phyloP scores from a whole-genome alignment of 441 rosid species.

The Croton laevigatus region DNA sequence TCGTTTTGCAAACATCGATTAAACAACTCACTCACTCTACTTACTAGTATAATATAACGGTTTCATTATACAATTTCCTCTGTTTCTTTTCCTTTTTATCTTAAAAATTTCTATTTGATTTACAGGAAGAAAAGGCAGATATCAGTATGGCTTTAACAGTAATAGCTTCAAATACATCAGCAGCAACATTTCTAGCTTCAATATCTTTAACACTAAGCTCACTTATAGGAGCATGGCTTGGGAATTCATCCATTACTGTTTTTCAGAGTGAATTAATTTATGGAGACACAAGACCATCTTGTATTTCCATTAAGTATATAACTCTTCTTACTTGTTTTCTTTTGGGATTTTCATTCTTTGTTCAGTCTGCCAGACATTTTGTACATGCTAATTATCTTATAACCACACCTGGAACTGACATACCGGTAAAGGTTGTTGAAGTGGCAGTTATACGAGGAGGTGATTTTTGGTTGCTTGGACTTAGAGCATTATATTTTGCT shows the following conservation, averaged over 20 bases:
- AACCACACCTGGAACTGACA: constrained; percentile 41
- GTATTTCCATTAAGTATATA: constrained; percentile 68
- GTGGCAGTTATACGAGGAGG: constrained; percentile 33
- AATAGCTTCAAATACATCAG: constrained; percentile 50
- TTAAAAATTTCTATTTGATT: not conserved
- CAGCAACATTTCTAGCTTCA: constrained; percentile 64
- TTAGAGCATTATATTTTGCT: constrained; percentile 53
- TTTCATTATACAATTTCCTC: too few relatives aligned
- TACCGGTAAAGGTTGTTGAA: constrained; percentile 24
- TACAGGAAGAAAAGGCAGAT: constrained; percentile 41
- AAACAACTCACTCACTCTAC: too few relatives aligned
- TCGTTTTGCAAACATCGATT: too few relatives aligned
- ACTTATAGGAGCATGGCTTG: constrained; percentile 80
- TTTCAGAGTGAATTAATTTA: constrained; percentile 49
- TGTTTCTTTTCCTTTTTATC: not conserved
- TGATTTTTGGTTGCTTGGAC: constrained; percentile 35
- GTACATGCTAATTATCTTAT: constrained; percentile 64
- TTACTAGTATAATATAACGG: too few relatives aligned
- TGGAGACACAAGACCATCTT: constrained; percentile 64
- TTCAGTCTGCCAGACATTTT: constrained; percentile 64
- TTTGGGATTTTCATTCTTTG: constrained; percentile 63
- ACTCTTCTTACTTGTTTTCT: constrained; percentile 61
- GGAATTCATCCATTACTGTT: constrained; percentile 41
- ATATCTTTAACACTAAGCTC: constrained; percentile 63
- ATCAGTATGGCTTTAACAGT: constrained; percentile 44